These are phyloP conservation scores for Psophocarpus tetragonolobus DNA, from an alignment of 306 rosid genomes.

Conservation along the genomic window DNA sequence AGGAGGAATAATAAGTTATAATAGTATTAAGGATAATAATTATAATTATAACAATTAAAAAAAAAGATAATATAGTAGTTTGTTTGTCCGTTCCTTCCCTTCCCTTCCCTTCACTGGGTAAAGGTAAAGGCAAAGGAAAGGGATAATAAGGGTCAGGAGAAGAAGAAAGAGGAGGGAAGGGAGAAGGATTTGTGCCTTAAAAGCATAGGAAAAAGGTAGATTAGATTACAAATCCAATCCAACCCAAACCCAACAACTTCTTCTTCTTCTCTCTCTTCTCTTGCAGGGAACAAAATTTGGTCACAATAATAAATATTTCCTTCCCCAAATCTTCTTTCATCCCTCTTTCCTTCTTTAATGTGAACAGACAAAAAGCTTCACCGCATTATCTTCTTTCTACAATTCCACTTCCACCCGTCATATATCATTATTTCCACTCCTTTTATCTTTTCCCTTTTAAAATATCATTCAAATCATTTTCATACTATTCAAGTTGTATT, in stretches of 20 bases:
- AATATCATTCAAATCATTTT: no score
- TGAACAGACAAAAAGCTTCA: conserved; percentile 21
- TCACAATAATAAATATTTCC: neutral
- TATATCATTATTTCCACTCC: neutral
- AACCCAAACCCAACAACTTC: neutral
- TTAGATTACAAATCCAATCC: conserved; percentile 2
- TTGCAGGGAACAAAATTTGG: neutral
- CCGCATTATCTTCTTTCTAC: conserved; percentile 33
- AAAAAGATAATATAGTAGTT: neutral
- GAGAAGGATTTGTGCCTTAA: conserved; percentile 42
- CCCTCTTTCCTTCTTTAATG: neutral
- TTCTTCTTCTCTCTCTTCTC: neutral
- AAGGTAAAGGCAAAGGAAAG: conserved; percentile 28
- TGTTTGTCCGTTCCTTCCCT: conserved; percentile 10
- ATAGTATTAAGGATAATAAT: neutral
- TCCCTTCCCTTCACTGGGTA: conserved; percentile 3
- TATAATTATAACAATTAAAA: neutral
- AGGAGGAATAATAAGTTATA: neutral
- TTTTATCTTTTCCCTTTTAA: neutral
- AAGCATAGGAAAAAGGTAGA: conserved; percentile 25
- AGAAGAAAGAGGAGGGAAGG: conserved; percentile 25
- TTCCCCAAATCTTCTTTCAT: neutral
- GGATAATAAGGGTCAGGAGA: conserved; percentile 37
- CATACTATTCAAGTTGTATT: no score
- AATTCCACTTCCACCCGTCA: conserved; percentile 12